Base-by-base conservation (phyloP, 108 stramenopile species). In the Conticribra guillardii region DNA sequence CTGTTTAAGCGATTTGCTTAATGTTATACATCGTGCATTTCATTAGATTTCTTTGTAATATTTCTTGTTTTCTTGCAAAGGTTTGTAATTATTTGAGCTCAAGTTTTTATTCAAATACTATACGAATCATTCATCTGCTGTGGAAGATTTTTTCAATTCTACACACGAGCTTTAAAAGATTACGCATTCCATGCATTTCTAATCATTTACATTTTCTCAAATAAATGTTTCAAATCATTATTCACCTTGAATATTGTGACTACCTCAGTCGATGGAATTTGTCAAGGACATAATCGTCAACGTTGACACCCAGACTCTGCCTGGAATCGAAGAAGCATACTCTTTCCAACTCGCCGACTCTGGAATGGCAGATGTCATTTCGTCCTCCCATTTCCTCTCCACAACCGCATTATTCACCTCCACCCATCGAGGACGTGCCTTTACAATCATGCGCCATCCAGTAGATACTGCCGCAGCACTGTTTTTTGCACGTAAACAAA, bases 391-490 rank as follows among this genome's bases (percentile, higher is more conserved):
- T 46, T 52, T 73, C n/a, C 27, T 67, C 11, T 70, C 64, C 22
- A 73, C 71, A 17, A 50, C 69, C 3, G 47, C 67, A 2, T 47
- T 81, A 1, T 81, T 68, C 46, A 61, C 74, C 2, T 29, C 50
- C 0, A 50, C 70, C 19, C 71, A 81, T 62, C 26, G 68, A 29
- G 80, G 65, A 1, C 17, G 80, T 17, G 46, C 69, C 0, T 81
- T 81, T 54, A 75, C 80, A 0, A 66, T 81, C 50, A 19, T 81
- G 44, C 67, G 73, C 1, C 61, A 81, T 58, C 80, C 80, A 17
- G 64, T 81, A 52, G 80, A 75, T 41, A 60, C 68, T 17, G 68
- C 74, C 15, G 69, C 69, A 2, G 23, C 34, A n/a, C 59, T 50
- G 33, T 81, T 81, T 34, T 33, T 46, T 27, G 24, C 24, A n/a